These are phyloP conservation scores for Aspergillus persii DNA, from an alignment of 2,329 filamentous ascomycete genomes.

Conservation along the genomic window DNA sequence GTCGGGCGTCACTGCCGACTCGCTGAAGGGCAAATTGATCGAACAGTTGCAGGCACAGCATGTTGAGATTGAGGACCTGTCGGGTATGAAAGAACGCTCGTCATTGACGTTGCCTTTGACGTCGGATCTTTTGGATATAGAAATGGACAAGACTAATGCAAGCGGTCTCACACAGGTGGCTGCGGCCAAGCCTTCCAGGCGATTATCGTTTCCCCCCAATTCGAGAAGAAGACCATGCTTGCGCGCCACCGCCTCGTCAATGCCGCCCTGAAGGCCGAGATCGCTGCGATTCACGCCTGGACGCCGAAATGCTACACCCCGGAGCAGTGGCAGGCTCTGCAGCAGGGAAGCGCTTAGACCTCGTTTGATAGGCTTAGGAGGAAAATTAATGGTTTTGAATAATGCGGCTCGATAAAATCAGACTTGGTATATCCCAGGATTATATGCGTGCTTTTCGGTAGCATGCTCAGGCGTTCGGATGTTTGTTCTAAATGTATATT, in stretches of 20 bases:
- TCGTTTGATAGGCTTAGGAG: neutral
- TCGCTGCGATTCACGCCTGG: constrained; percentile 90
- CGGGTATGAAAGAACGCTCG: constrained; percentile 57
- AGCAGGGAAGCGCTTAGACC: constrained; percentile 28
- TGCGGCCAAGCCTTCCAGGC: constrained; percentile 71
- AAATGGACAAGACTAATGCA: neutral
- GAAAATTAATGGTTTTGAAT: neutral
- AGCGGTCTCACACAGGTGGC: constrained; percentile 51
- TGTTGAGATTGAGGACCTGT: constrained; percentile 89
- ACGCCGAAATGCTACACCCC: constrained; percentile 91
- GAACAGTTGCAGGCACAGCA: constrained; percentile 70
- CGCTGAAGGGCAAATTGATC: constrained; percentile 66
- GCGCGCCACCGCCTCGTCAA: constrained; percentile 87
- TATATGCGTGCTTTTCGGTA: constrained; percentile 8
- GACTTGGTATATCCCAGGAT: constrained; percentile 13
- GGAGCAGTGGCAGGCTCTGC: constrained; percentile 78
- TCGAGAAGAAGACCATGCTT: constrained; percentile 70
- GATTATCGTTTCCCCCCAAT: constrained; percentile 67
- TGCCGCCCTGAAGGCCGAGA: constrained; percentile 76
- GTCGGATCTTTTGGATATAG: neutral
- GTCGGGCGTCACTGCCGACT: constrained; percentile 68
- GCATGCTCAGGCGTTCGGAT: constrained; percentile 19
- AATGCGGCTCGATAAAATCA: constrained; percentile 1
- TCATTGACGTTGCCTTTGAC: neutral
- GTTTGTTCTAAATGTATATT: constrained; percentile 15